Base-by-base conservation (phyloP, 2,329 filamentous ascomycete species). In the Diaporthe vaccinii region DNA sequence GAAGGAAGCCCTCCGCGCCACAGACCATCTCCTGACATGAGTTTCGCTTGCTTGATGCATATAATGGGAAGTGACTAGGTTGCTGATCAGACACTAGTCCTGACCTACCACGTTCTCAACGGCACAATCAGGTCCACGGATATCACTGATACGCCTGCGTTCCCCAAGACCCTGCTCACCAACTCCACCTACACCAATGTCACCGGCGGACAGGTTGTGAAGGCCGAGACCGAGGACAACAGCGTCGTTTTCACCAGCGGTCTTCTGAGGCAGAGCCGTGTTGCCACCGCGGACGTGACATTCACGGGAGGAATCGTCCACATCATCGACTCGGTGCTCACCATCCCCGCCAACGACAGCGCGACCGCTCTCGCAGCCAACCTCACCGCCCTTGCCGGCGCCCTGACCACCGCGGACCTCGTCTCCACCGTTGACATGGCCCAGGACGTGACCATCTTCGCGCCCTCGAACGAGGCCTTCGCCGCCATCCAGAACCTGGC, bases 371-470 rank as follows among this genome's bases (percentile, higher is more conserved):
- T 83, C 0, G 79, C 82, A 12, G 82, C 84, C 6, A 86, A 87
- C 51, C 82, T 89, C 36, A 89, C 86, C 5, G 84, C 87, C 8
- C 81, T 85, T 14, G 82, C 86, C 31, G 86, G 88, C 34, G 86
- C 89, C 9, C 82, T 91, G 55, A 82, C 82, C 57, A 80, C 82
- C 1, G 83, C 86, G 14, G 84, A 85, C 36, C 83, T 90, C 17
- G 82, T 84, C 28, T 78, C 83, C 8, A 80, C 83, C 12, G 80
- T 91, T 46, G 82, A 86, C 78, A 78, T 76, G 3, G 79, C 83
- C 12, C 78, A 79, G 39, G 86, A 91, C 79, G 78, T 93, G 53
- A 94, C 92, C 73, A 86, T 94, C 76, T 93, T 94, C 77, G 91
- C 89, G 0, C 92, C 92, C 2, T 87, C 84, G 80, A 91, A 93